Evolutionary conservation across 2,329 filamentous ascomycete genomes (phyloP).

Genomic region (Colletotrichum tamarilloi): DNA sequence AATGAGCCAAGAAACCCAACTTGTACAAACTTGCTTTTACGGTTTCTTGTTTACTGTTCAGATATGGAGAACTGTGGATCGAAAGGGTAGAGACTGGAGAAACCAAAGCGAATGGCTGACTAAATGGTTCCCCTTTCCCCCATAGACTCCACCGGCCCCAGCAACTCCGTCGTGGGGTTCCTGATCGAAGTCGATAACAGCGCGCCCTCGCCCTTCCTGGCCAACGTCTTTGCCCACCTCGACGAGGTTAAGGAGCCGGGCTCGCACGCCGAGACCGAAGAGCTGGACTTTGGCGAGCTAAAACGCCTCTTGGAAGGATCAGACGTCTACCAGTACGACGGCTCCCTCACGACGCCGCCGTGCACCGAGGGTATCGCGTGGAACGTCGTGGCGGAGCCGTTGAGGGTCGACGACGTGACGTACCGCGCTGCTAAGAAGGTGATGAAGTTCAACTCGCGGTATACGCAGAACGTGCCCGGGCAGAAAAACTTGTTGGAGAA

Average conservation of each 20-base stretch:
- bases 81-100: not conserved
- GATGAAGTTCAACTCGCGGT: constrained; percentile 66
- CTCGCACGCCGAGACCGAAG: constrained; percentile 47
- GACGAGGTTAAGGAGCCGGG: constrained; percentile 53
- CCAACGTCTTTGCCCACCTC: constrained; percentile 51
- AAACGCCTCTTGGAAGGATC: constrained; percentile 47
- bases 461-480: constrained; percentile 62
- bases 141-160: constrained; percentile 41
- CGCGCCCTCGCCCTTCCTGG: constrained; percentile 43
- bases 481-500: constrained; percentile 53
- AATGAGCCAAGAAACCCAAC: not conserved
- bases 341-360: constrained; percentile 72
- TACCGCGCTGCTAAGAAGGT: constrained; percentile 64
- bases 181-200: constrained; percentile 46
- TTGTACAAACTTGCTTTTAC: not conserved
- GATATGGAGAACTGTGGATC: not conserved
- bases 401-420: constrained; percentile 59
- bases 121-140: not conserved
- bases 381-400: constrained; percentile 59
- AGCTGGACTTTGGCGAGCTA: constrained; percentile 55
- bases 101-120: no score
- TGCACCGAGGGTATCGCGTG: constrained; percentile 68
- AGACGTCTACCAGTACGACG: constrained; percentile 62
- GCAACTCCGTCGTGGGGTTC: constrained; percentile 49
- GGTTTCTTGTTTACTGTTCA: not conserved